phyloP scores from a whole-genome alignment of 2,329 filamentous ascomycete species.

The Byssoonygena ceratinophila region DNA sequence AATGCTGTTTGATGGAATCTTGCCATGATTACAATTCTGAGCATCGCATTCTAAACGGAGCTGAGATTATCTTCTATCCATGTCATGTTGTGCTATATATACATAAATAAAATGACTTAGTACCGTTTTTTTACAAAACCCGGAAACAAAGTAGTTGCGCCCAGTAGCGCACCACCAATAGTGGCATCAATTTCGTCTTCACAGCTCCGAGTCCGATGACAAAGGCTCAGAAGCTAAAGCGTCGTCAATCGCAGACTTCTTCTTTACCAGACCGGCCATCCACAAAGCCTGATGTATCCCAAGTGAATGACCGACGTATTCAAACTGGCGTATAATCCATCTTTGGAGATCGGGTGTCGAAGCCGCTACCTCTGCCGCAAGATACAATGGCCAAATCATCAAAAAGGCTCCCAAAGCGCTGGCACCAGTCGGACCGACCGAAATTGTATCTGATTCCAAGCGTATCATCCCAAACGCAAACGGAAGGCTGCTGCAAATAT shows the following conservation, averaged over 20 bases:
- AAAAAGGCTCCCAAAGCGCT: conserved; percentile 27
- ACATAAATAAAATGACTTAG: too few relatives aligned
- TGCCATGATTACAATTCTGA: too few relatives aligned
- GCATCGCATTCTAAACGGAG: too few relatives aligned
- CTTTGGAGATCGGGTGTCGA: conserved; percentile 21
- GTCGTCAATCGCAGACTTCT: not conserved
- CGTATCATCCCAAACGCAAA: conserved; percentile 24
- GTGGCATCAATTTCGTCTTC: too few relatives aligned
- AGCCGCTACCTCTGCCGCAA: conserved; percentile 28
- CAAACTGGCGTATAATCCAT: conserved; percentile 27
- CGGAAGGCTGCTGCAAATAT: conserved; percentile 32
- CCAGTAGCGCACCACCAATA: too few relatives aligned
- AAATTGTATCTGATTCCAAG: conserved; percentile 15
- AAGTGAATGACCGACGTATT: conserved; percentile 28
- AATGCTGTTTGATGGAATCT: too few relatives aligned
- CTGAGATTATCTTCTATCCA: too few relatives aligned
- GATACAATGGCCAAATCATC: conserved; percentile 31
- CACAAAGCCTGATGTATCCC: conserved; percentile 33
- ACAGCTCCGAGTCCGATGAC: not conserved
- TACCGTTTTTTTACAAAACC: too few relatives aligned
- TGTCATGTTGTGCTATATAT: too few relatives aligned
- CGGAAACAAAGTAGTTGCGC: too few relatives aligned
- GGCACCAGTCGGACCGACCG: conserved; percentile 17
- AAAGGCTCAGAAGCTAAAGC: not conserved
- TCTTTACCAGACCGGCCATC: conserved; percentile 25